Evolutionary conservation across 202 grass and related monocot genomes (phyloP), one percentile per base, ranked within the genome.

Genomic region (Eragrostis tef): DNA sequence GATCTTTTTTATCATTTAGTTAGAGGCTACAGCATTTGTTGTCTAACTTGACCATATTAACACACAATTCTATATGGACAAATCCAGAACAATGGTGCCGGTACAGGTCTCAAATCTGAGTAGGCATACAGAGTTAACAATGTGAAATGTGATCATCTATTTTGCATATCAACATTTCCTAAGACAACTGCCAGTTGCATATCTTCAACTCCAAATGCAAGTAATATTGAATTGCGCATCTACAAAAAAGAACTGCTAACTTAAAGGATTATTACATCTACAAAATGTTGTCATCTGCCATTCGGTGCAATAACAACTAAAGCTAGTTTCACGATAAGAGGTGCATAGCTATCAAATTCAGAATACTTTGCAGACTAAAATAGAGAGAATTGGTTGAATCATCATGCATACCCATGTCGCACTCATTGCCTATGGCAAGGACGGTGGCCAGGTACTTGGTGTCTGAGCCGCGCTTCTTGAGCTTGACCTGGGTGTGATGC

Each of bases 381-480:
- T 27, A 44, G 29, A 51, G 26, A 67, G 42, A 44, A 16, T 13
- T 19, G 27, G 4, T 25, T 1, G 0, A 67, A 10, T 53, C 14
- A 0, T 24, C 8, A 71, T 64, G 58, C 75, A 80, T 90, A 94
- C 95, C 95, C 41, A 98, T 95, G 79, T 98, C 95, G 5, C 95
- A 98, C 61, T 98, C 95, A 0, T 86, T 98, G 15, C 95, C 95
- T 10, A 98, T 95, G 67, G 95, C 92, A 16, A 98, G 89, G 31
- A 98, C 95, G 50, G 88, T 91, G 17, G 95, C 95, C 0, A 98
- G 82, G 64, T 98, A 98, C 73, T 98, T 98, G 64, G 90, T 94
- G 82, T 98, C 95, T 0, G 88, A 94, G 12, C 95, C 92, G 0
- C 92, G 88, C 79, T 98, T 98, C 86, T 98, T 98, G 36, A 98